Percentiles rank a stretch among this genome's conserved stretches.
Conservation (phyloP, 495 filamentous ascomycete genomes). For the Podospora pseudocomata region DNA sequence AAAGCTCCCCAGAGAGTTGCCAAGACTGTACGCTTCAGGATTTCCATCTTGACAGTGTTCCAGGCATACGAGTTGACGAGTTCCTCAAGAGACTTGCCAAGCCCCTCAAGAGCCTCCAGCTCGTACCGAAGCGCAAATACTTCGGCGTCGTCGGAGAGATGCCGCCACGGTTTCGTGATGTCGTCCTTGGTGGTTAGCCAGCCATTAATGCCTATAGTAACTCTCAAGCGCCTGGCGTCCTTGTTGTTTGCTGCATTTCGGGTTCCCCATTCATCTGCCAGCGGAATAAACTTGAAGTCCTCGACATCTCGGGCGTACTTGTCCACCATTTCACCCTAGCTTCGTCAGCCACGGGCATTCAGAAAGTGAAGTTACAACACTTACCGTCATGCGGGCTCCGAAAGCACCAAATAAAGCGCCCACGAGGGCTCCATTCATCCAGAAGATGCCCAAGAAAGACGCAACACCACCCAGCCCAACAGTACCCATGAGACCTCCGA, state of each 20-base stretch:
- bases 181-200: conserved; percentile 71
- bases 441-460: conserved; percentile 77
- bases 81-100: conserved; percentile 65
- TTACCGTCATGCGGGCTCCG: conserved; percentile 76
- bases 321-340: conserved; percentile 67
- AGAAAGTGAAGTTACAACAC: background rate
- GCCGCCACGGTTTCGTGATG: conserved; percentile 70
- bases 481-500: conserved; percentile 85
- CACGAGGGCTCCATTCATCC: conserved; percentile 75
- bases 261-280: conserved; percentile 48
- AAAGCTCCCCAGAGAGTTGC: conserved; percentile 66
- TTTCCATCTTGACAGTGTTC: conserved; percentile 64
- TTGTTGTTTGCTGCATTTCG: conserved; percentile 31
- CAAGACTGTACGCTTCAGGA: conserved; percentile 73
- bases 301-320: conserved; percentile 79
- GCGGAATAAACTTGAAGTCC: conserved; percentile 82
- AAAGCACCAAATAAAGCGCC: conserved; percentile 86
- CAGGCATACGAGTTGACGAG: conserved; percentile 71
- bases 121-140: conserved; percentile 83
- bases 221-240: conserved; percentile 56
- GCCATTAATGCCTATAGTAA: conserved; percentile 80
- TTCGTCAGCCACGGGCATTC: background rate
- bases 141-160: conserved; percentile 64
- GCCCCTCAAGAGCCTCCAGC: conserved; percentile 64
- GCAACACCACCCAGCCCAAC: conserved; percentile 80